Conservation (phyloP, 2,329 filamentous ascomycete species). For the Endothia cerciana region DNA sequence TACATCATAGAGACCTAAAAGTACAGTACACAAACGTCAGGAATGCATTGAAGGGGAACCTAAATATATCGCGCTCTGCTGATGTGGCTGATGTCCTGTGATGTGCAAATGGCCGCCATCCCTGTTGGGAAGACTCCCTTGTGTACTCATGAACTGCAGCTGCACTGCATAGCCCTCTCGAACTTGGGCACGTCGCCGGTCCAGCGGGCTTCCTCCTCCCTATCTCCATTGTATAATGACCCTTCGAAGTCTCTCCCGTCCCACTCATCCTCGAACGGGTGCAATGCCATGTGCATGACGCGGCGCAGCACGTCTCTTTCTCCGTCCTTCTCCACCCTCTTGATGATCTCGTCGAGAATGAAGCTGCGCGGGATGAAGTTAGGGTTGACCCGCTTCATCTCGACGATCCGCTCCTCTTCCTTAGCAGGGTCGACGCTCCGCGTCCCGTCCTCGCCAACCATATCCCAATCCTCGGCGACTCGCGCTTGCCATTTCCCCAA, state of each 20-base stretch:
- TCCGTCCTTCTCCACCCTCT: conserved; percentile 80
- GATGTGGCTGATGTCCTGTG: background rate
- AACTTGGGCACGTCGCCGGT: conserved; percentile 81
- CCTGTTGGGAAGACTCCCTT: background rate
- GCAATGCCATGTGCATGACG: conserved; percentile 80
- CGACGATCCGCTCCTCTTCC: conserved; percentile 66
- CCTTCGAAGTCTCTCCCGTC: conserved; percentile 53
- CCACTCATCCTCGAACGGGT: conserved; percentile 85
- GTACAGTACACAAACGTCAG: background rate
- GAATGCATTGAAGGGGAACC: background rate
- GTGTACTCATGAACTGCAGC: conserved; percentile 72
- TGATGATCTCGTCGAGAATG: conserved; percentile 92
- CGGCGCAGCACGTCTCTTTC: conserved; percentile 78
- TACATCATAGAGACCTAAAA: conserved; percentile 7
- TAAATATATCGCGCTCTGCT: background rate
- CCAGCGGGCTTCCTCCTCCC: conserved; percentile 78
- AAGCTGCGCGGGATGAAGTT: conserved; percentile 90
- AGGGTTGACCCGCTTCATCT: conserved; percentile 88
- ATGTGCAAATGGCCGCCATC: no score
- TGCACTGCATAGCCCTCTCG: conserved; percentile 86
- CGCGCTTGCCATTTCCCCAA: conserved; percentile 76
- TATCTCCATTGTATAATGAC: conserved; percentile 59
- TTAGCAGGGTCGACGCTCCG: conserved; percentile 40
- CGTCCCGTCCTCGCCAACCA: conserved; percentile 37
- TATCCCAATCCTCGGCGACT: conserved; percentile 75